phyloP scores from a whole-genome alignment of 2,329 filamentous ascomycete genomes.

The Sporothrix pallida region DNA sequence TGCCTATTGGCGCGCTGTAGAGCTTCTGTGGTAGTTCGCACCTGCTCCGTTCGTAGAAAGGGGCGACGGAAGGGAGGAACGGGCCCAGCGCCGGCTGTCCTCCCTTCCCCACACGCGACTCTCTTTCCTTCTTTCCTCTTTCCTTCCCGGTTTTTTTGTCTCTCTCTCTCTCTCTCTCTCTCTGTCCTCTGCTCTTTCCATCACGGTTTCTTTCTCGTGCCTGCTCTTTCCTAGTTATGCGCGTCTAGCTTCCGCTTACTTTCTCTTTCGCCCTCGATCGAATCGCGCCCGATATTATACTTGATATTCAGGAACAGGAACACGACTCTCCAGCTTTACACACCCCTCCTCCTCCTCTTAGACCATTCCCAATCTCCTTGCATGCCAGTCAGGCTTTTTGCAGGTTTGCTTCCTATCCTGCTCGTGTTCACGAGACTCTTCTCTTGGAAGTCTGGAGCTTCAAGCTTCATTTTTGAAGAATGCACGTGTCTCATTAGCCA shows the following conservation, averaged over 20 bases:
- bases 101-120: slow-evolving; percentile 1
- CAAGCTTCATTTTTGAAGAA: slow-evolving; percentile 31
- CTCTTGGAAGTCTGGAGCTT: slow-evolving; percentile 15
- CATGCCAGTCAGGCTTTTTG: slow-evolving; percentile 36
- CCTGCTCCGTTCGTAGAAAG: slow-evolving; percentile 14
- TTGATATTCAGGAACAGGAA: slow-evolving; percentile 21
- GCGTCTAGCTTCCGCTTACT: background rate
- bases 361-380: slow-evolving; percentile 35
- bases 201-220: background rate
- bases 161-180: background rate
- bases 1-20: slow-evolving; percentile 19
- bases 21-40: background rate
- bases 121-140: background rate
- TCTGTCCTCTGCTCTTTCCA: background rate
- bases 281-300: background rate
- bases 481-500: slow-evolving; percentile 28
- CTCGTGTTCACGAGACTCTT: background rate
- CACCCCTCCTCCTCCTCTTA: background rate
- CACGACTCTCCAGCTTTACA: background rate
- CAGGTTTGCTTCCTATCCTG: background rate
- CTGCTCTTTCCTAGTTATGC: background rate
- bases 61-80: slow-evolving; percentile 25
- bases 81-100: slow-evolving; percentile 10
- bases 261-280: background rate
- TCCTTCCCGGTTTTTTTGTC: background rate